A percentile compares a stretch with the other conserved stretches of the same genome.
phyloP scores from a whole-genome alignment of 129 eudicot genomes.

The Flaveria robusta region DNA sequence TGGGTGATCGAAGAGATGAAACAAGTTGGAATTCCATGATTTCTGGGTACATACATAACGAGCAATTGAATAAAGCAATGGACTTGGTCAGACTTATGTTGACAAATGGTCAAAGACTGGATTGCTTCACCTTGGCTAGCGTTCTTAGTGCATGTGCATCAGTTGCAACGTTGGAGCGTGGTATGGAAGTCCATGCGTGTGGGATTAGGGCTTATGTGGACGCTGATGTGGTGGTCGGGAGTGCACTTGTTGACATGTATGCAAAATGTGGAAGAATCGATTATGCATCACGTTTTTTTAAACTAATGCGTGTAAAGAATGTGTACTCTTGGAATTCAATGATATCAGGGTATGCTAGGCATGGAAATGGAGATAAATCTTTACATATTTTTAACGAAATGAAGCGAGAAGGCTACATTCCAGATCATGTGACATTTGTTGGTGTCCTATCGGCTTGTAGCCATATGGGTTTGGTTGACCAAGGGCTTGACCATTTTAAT shows the following conservation, averaged over 20 bases:
- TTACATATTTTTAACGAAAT: slow-evolving; percentile 51
- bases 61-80: slow-evolving; percentile 63
- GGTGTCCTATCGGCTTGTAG: slow-evolving; percentile 96
- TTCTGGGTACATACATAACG: slow-evolving; percentile 77
- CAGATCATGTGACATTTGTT: slow-evolving; percentile 87
- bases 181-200: slow-evolving; percentile 96
- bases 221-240: slow-evolving; percentile 83
- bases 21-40: slow-evolving; percentile 88
- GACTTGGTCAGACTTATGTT: slow-evolving; percentile 65
- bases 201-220: slow-evolving; percentile 70
- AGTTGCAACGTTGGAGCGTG: slow-evolving; percentile 88
- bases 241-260: slow-evolving; percentile 88
- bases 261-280: slow-evolving; percentile 92
- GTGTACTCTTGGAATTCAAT: slow-evolving; percentile 91
- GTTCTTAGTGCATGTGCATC: slow-evolving; percentile 98
- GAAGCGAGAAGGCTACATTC: slow-evolving; percentile 60
- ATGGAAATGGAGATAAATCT: slow-evolving; percentile 76
- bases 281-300: slow-evolving; percentile 68
- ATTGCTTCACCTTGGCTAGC: slow-evolving; percentile 81
- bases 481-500: slow-evolving; percentile 71
- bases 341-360: slow-evolving; percentile 92
- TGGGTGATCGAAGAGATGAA: slow-evolving; percentile 66
- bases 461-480: slow-evolving; percentile 72
- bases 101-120: slow-evolving; percentile 68
- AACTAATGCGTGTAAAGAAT: slow-evolving; percentile 59